Base-by-base conservation (phyloP, 805 yeast species). In the Kazachstania martiniae region DNA sequence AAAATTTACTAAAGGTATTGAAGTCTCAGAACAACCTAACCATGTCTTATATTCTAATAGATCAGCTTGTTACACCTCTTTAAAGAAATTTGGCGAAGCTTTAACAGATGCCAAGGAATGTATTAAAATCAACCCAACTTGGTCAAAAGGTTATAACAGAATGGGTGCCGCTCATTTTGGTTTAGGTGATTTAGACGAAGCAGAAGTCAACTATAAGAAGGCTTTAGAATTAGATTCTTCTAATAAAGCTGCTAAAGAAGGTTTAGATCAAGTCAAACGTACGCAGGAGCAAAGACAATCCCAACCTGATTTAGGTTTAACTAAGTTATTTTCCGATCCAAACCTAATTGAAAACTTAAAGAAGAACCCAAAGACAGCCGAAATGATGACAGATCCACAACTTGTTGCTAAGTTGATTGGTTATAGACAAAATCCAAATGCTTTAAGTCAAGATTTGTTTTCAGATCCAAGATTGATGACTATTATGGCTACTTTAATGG, bases 71-170 rank as follows among this genome's bases (percentile, higher is more conserved):
- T 78, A 78, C 50, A 80, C 96, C 4, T 83, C 95, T 5, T 60
- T 76, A 62, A 74, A 75, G 50, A 63, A 86, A 47, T 91, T 77
- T 50, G 57, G 56, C 15, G 63, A 76, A 38, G 98, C 97, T 3
- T 65, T 85, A 38, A 63, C 66, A 28, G 98, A 91, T 58, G 98
- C 97, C 12, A 61, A 82, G 37, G 73, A 80, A 51, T 81, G 95
- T 61, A 76, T 81, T 33, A 69, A 72, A 48, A 75, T 86, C 60
- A 84, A 82, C 42, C 77, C 86, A 12, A 43, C 78, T 2, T 91
- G 97, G 97, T 86, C 95, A 15, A 91, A 91, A 61, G 98, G 97
- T 29, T 83, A 81, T 66, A 81, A 77, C 51, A 77, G 99, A 60
- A 80, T 81, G 23, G 99, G 84, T 38, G 87, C 96, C 42, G 98